Evolutionary conservation across 495 filamentous ascomycete species (phyloP).

Genomic region (Lichenothelia convexa): DNA sequence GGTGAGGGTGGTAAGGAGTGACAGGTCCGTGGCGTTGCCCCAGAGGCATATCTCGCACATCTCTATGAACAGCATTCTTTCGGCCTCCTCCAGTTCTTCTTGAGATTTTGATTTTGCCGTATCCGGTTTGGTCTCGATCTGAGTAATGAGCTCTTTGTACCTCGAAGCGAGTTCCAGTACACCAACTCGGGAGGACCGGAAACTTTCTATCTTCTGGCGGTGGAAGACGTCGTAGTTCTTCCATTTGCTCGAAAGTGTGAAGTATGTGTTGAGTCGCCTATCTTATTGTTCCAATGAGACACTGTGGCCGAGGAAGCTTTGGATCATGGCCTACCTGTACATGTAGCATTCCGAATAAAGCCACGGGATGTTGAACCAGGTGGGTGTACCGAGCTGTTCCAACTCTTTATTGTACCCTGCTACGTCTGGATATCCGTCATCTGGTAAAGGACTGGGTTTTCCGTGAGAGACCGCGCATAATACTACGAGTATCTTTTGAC

Average conservation of each 20-base stretch:
- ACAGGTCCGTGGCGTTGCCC: slow-evolving; percentile 94
- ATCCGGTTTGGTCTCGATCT: slow-evolving; percentile 30
- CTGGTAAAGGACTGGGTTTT: slow-evolving; percentile 45
- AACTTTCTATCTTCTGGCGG: slow-evolving; percentile 80
- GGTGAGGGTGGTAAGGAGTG: slow-evolving; percentile 69
- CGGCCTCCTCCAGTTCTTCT: slow-evolving; percentile 39
- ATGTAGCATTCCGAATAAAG: slow-evolving; percentile 88
- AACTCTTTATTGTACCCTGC: slow-evolving; percentile 73
- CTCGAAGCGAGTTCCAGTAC: slow-evolving; percentile 70
- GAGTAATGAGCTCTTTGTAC: slow-evolving; percentile 46
- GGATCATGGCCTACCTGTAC: slow-evolving; percentile 39
- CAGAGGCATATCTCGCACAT: slow-evolving; percentile 96
- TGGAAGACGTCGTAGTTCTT: slow-evolving; percentile 83
- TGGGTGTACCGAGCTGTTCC: slow-evolving; percentile 49
- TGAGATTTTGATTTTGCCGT: slow-evolving; percentile 18
- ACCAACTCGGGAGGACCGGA: slow-evolving; percentile 79
- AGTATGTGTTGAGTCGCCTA: slow-evolving; percentile 59
- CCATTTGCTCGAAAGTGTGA: slow-evolving; percentile 67
- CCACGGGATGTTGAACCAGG: slow-evolving; percentile 76
- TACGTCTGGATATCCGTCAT: slow-evolving; percentile 60
- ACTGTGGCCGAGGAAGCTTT: not conserved
- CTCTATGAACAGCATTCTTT: slow-evolving; percentile 65
- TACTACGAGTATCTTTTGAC: slow-evolving; percentile 12
- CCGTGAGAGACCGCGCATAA: not conserved
- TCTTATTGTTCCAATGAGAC: slow-evolving; percentile 9